Evolutionary conservation across 2,329 filamentous ascomycete genomes (phyloP), one percentile per base, ranked within the genome.

Genomic region (Colletotrichum godetiae): DNA sequence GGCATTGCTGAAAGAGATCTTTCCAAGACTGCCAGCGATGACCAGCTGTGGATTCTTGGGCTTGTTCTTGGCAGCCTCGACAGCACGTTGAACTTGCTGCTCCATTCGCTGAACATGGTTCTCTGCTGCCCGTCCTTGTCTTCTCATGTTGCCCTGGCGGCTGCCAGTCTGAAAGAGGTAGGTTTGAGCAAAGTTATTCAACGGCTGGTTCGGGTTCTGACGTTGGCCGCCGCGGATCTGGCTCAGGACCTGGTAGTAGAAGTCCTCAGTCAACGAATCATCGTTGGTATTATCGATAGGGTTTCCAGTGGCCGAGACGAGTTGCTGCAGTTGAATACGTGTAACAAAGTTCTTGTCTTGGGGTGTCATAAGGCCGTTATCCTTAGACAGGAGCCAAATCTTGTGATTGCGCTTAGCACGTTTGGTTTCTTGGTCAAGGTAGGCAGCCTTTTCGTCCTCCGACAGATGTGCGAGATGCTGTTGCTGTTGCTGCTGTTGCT

Each of bases 321-420:
- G 89, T 81, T 99, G 97, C 84, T 99, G 97, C 65, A 99, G 88
- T 82, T 99, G 97, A 76, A 99, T 99, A 22, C 97, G 92, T 5
- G 97, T 98, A 77, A 99, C 98, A 84, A 98, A 99, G 81, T 98
- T 99, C 88, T 99, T 99, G 84, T 99, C 97, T 80, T 98, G 96
- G 0, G 97, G 97, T 4, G 97, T 99, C 97, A 99, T 99, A 74
- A 99, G 85, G 29, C 97, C 97, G 79, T 99, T 99, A 78, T 97
- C 95, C 84, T 95, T 95, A 29, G 95, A 97, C 66, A 98, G 86
- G 55, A 97, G 87, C 85, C 95, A 96, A 75, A 99, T 98, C 87
- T 99, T 99, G 86, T 98, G 96, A 80, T 99, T 98, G 55, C 97
- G 91, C 87, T 99, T 99, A 6, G 97, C 95, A 63, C 97, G 92